A percentile compares a stretch with the other conserved stretches of the same genome.
phyloP scores from a whole-genome alignment of 2,329 filamentous ascomycete species.

The Fusarium chuoi region DNA sequence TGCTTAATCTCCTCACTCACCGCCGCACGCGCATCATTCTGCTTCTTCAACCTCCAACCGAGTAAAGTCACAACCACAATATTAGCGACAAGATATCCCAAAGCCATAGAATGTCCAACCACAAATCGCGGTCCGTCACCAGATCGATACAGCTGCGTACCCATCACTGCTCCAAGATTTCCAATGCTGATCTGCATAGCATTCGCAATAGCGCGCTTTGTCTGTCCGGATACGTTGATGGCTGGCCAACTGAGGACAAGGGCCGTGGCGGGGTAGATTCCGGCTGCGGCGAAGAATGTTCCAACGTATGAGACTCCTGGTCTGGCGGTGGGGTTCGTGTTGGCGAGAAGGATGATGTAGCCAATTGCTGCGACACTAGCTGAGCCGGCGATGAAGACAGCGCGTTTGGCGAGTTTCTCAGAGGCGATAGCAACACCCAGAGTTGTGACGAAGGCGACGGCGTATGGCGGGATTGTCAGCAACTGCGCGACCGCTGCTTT shows the following conservation, averaged over 20 bases:
- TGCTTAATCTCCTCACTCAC: slow-evolving; percentile 57
- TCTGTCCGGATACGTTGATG: slow-evolving; percentile 77
- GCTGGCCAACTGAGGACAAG: slow-evolving; percentile 76
- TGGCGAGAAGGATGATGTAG: slow-evolving; percentile 69
- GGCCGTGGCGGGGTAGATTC: slow-evolving; percentile 73
- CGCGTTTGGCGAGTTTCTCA: slow-evolving; percentile 66
- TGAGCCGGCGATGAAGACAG: slow-evolving; percentile 71
- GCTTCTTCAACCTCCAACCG: slow-evolving; percentile 63
- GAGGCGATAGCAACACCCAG: slow-evolving; percentile 68
- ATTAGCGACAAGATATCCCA: slow-evolving; percentile 72
- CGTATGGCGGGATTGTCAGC: slow-evolving; percentile 72
- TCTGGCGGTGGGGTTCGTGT: slow-evolving; percentile 55
- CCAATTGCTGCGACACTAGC: slow-evolving; percentile 68
- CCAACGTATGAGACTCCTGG: slow-evolving; percentile 69
- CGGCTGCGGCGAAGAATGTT: slow-evolving; percentile 71
- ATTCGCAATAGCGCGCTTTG: slow-evolving; percentile 74
- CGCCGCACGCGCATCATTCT: slow-evolving; percentile 65
- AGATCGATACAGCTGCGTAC: slow-evolving; percentile 74
- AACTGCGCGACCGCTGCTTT: slow-evolving; percentile 64
- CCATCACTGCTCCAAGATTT: slow-evolving; percentile 74
- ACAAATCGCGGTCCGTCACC: slow-evolving; percentile 70
- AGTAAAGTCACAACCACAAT: slow-evolving; percentile 62
- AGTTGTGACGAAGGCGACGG: slow-evolving; percentile 69
- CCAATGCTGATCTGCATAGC: slow-evolving; percentile 79
- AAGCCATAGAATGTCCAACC: slow-evolving; percentile 73